A percentile compares a stretch with the other conserved stretches of the same genome.
phyloP scores from a whole-genome alignment of 2,329 filamentous ascomycete species.

The Fusarium subglutinans region DNA sequence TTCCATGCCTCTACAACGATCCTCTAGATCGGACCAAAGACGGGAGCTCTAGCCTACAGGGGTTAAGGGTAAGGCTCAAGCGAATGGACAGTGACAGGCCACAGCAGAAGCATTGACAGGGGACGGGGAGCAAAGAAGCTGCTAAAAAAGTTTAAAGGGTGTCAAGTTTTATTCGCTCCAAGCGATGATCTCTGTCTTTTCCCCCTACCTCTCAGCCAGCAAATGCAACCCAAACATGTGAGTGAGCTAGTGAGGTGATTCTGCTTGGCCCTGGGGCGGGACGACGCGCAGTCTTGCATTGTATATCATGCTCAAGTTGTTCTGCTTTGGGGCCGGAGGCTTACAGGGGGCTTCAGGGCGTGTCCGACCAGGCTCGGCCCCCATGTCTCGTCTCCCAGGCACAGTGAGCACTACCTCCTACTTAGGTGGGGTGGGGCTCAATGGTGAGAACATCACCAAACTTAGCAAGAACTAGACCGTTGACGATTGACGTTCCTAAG shows the following conservation, averaged over 20 bases:
- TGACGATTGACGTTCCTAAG: conserved; percentile 6
- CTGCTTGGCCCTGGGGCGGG: neutral
- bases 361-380: conserved; percentile 4
- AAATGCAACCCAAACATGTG: conserved; percentile 9
- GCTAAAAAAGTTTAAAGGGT: neutral
- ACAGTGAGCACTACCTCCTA: neutral
- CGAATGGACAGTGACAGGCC: neutral
- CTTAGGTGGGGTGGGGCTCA: neutral
- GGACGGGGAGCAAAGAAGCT: neutral
- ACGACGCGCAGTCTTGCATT: conserved; percentile 6
- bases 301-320: neutral
- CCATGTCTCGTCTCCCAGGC: neutral
- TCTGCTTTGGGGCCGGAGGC: neutral
- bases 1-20: conserved; percentile 27
- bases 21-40: conserved; percentile 43
- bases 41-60: conserved; percentile 34
- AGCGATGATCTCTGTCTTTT: neutral
- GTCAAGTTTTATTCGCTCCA: neutral
- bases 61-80: conserved; percentile 16
- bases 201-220: neutral
- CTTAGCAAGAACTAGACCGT: neutral
- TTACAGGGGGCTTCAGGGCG: neutral
- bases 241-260: neutral
- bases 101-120: neutral
- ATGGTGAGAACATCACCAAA: neutral